Evolutionary conservation across 177 flowering plant species (phyloP), one percentile per base, ranked within the genome.

Genomic region (Tripterygium wilfordii): DNA sequence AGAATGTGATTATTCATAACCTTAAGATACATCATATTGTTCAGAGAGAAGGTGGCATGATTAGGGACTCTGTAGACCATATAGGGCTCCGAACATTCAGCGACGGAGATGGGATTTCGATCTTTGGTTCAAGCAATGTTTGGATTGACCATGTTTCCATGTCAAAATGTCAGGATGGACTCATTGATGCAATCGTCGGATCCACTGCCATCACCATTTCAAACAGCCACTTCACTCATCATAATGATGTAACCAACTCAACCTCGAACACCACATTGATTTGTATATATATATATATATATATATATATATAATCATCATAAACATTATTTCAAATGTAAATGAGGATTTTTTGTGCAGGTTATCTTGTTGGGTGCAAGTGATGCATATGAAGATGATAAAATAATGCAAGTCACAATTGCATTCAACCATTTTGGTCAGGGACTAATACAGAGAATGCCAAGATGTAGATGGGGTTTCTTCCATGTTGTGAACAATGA

Each of bases 401-500:
- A 35, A 29, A 40, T 59, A 1, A 80, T 80, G 86, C 86, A 80
- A 49, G 49, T 75, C 0, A 77, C 86, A 18, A 57, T 80, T 0
- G 83, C 83, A 0, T 80, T 72, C 61, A 80, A 80, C 71, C 86
- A 80, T 46, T 80, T 77, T 27, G 86, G 86, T 1, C 55, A 53
- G 35, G 74, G 78, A 25, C 48, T 80, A 32, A 58, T 77, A 13
- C 86, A 80, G 61, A 77, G 83, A 40, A 77, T 80, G 83, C 86
- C 86, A 3, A 69, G 86, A 36, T 61, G 74, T 53, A 49, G 86
- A 54, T 72, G 45, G 54, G 87, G 87, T 5, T 75, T 72, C 66
- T 14, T 73, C 54, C 87, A 80, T 39, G 79, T 80, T 2, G 79
- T 80, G 10, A 80, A 80, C 76, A 80, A 80, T 36, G 79, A 80